phyloP scores from a whole-genome alignment of 2,329 filamentous ascomycete species.

The Paecilomyces niveus region DNA sequence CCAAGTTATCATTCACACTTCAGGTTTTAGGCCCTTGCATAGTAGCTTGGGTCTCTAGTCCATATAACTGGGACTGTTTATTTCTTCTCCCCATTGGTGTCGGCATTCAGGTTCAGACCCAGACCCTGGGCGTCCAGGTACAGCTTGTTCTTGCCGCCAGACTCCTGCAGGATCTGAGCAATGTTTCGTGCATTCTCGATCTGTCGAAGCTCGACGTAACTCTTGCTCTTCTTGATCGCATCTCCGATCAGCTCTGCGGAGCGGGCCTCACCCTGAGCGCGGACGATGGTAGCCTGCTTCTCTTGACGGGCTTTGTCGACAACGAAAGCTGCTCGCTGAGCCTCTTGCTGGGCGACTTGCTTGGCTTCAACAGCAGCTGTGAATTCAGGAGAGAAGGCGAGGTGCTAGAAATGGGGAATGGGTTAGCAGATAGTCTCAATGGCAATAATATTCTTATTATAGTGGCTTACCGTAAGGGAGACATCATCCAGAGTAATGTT shows the following conservation, averaged over 20 bases:
- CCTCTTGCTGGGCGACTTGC: slow-evolving; percentile 76
- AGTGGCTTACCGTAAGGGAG: slow-evolving; percentile 70
- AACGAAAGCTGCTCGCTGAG: slow-evolving; percentile 91
- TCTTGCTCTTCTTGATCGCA: slow-evolving; percentile 98
- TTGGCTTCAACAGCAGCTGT: slow-evolving; percentile 64
- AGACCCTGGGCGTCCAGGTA: slow-evolving; percentile 87
- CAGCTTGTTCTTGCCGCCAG: slow-evolving; percentile 82
- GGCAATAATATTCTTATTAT: not conserved
- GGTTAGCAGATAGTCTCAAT: slow-evolving; percentile 5
- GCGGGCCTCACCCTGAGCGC: slow-evolving; percentile 96
- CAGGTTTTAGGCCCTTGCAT: not conserved
- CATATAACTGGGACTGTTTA: slow-evolving; percentile 12
- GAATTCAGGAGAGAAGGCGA: slow-evolving; percentile 64
- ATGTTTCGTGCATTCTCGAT: slow-evolving; percentile 93
- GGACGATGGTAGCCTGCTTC: slow-evolving; percentile 98
- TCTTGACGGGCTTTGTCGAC: slow-evolving; percentile 99
- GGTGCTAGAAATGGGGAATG: slow-evolving; percentile 40
- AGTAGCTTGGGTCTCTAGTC: not conserved
- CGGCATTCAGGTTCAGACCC: slow-evolving; percentile 70
- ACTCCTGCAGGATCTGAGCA: slow-evolving; percentile 79
- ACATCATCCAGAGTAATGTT: slow-evolving; percentile 98
- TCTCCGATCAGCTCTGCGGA: slow-evolving; percentile 97
- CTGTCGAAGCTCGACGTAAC: slow-evolving; percentile 94
- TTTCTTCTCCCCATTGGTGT: slow-evolving; percentile 21
- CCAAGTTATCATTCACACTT: not conserved